Evolutionary conservation across 129 eudicot species (phyloP).

Genomic region (Lactuca sativa): DNA sequence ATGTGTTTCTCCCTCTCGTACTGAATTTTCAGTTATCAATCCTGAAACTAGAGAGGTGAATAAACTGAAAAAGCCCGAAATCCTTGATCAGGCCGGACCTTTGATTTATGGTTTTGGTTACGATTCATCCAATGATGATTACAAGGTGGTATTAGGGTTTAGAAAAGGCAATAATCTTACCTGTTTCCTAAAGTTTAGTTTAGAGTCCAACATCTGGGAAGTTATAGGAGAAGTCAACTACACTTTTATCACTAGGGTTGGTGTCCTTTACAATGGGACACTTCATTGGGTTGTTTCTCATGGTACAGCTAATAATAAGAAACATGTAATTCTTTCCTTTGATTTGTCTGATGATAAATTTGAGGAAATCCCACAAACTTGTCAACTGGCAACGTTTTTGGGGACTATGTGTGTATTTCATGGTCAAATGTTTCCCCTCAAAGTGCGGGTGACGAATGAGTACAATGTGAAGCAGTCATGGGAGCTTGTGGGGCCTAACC

Average conservation of each 20-base stretch:
- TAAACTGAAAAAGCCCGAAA: constrained; percentile 8
- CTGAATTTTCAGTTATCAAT: constrained; percentile 8
- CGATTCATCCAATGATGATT: constrained; percentile 30
- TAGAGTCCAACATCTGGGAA: constrained; percentile 21
- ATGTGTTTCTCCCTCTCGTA: background rate
- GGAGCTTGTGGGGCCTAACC: constrained; percentile 6
- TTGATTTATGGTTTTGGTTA: constrained; percentile 25
- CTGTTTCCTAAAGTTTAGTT: constrained; percentile 13
- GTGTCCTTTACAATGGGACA: constrained; percentile 21
- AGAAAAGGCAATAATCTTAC: background rate
- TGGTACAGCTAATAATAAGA: background rate
- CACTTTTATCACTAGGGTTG: background rate
- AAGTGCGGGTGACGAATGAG: background rate
- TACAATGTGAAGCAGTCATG: constrained; percentile 1
- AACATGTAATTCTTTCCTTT: background rate
- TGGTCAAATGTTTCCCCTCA: background rate
- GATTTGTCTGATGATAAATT: constrained; percentile 4
- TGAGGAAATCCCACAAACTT: constrained; percentile 11
- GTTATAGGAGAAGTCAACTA: constrained; percentile 14
- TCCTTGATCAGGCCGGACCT: background rate
- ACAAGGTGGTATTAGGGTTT: constrained; percentile 18
- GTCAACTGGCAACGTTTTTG: background rate
- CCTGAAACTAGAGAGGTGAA: constrained; percentile 27
- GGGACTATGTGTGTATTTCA: background rate
- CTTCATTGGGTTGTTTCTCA: constrained; percentile 22